phyloP scores from a whole-genome alignment of 495 filamentous ascomycete genomes.

The Trypethelium eluteriae region DNA sequence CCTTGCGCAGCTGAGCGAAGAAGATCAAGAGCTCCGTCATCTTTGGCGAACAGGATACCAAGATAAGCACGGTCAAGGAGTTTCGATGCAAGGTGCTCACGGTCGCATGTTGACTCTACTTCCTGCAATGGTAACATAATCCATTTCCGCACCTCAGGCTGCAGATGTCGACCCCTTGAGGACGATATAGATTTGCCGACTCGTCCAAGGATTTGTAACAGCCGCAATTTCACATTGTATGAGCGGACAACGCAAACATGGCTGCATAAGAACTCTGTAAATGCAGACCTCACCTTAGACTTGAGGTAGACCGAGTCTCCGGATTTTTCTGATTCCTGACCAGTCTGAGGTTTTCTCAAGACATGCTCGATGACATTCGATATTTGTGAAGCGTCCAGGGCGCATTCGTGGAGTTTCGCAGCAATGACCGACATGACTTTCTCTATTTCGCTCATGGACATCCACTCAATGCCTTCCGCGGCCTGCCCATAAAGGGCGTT shows the following conservation, averaged over 20 bases:
- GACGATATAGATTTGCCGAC: slow-evolving; percentile 58
- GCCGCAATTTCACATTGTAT: slow-evolving; percentile 54
- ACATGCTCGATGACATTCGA: slow-evolving; percentile 46
- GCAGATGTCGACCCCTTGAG: slow-evolving; percentile 60
- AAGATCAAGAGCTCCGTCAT: slow-evolving; percentile 55
- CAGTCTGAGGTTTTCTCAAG: background rate
- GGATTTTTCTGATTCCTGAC: background rate
- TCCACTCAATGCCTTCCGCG: slow-evolving; percentile 47
- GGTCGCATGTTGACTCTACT: slow-evolving; percentile 40
- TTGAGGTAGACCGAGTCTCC: slow-evolving; percentile 43
- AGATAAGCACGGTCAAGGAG: slow-evolving; percentile 55
- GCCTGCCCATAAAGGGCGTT: slow-evolving; percentile 52
- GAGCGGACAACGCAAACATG: slow-evolving; percentile 63
- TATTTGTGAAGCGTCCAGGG: slow-evolving; percentile 60
- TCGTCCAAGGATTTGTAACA: slow-evolving; percentile 64
- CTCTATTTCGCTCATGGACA: background rate
- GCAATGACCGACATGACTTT: slow-evolving; percentile 42
- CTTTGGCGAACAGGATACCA: slow-evolving; percentile 56
- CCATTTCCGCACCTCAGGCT: slow-evolving; percentile 64
- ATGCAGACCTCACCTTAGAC: slow-evolving; percentile 50
- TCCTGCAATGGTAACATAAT: slow-evolving; percentile 40
- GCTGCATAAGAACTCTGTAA: slow-evolving; percentile 38
- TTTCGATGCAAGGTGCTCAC: slow-evolving; percentile 53
- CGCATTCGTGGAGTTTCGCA: slow-evolving; percentile 71
- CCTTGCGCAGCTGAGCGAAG: slow-evolving; percentile 42